A percentile compares a stretch with the other conserved stretches of the same genome.
These are phyloP conservation scores for Lactarius deliciosus DNA, from an alignment of 768 basidiomycete species.

Conservation along the genomic window DNA sequence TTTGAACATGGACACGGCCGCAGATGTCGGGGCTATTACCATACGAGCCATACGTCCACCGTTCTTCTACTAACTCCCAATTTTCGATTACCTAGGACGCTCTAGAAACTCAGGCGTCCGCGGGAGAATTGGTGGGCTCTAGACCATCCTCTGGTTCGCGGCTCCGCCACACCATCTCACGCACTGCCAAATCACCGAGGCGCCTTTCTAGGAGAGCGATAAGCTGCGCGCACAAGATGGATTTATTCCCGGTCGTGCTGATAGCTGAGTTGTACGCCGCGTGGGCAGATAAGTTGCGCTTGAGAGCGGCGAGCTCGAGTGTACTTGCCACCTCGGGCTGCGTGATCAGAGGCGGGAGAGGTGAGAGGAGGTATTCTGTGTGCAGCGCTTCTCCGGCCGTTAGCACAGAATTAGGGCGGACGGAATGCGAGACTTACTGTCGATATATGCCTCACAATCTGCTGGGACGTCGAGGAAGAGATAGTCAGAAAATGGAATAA, in stretches of 20 bases:
- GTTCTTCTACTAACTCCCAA: background rate
- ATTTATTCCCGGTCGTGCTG: slow-evolving; percentile 45
- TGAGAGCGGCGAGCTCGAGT: slow-evolving; percentile 50
- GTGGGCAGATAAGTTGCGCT: slow-evolving; percentile 59
- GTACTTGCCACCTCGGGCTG: slow-evolving; percentile 42
- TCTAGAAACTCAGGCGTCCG: background rate
- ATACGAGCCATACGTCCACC: background rate
- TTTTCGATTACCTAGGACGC: background rate
- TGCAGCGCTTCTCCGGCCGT: slow-evolving; percentile 42
- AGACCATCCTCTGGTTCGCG: background rate
- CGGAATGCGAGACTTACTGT: slow-evolving; percentile 40
- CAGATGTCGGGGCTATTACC: background rate
- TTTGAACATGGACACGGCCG: background rate
- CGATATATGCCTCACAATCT: slow-evolving; percentile 52
- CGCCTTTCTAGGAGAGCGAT: slow-evolving; percentile 46
- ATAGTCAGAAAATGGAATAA: slow-evolving; percentile 42
- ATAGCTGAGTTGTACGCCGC: slow-evolving; percentile 48
- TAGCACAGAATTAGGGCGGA: background rate
- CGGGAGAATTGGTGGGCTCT: background rate
- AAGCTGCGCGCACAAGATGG: slow-evolving; percentile 52
- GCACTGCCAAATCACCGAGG: slow-evolving; percentile 50
- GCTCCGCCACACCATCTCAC: slow-evolving; percentile 41
- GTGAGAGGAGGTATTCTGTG: slow-evolving; percentile 48
- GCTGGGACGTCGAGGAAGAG: slow-evolving; percentile 56
- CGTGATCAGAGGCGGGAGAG: slow-evolving; percentile 50